Evolutionary conservation across 108 stramenopile species (phyloP).

Genomic region (Nitzschia sp.): DNA sequence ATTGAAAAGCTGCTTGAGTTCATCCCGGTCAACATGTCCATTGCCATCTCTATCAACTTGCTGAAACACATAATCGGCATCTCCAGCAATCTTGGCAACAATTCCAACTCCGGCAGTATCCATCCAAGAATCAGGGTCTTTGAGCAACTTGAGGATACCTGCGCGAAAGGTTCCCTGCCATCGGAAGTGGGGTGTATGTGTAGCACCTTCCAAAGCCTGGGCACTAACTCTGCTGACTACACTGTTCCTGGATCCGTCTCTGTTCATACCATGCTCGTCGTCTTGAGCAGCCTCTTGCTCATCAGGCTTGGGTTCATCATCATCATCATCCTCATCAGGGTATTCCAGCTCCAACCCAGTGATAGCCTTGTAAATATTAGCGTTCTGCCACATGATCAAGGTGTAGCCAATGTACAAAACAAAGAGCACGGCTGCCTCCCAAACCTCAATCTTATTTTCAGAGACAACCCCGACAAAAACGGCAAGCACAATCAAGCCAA

Average conservation of each 20-base stretch:
- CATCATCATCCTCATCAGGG: slow-evolving; percentile 31
- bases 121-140: slow-evolving; percentile 57
- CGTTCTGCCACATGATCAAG: slow-evolving; percentile 73
- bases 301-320: slow-evolving; percentile 3
- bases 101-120: slow-evolving; percentile 75
- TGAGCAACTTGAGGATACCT: slow-evolving; percentile 68
- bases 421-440: slow-evolving; percentile 77
- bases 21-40: slow-evolving; percentile 63
- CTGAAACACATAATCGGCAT: slow-evolving; percentile 69
- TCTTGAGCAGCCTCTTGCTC: slow-evolving; percentile 13
- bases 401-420: slow-evolving; percentile 76
- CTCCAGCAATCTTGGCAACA: slow-evolving; percentile 70
- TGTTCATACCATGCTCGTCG: slow-evolving; percentile 5
- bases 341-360: slow-evolving; percentile 51
- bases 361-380: slow-evolving; percentile 48
- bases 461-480: slow-evolving; percentile 51
- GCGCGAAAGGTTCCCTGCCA: slow-evolving; percentile 76
- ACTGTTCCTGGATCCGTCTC: slow-evolving; percentile 21
- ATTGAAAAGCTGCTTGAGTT: slow-evolving; percentile 62
- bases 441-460: slow-evolving; percentile 52
- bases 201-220: not conserved
- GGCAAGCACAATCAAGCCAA: slow-evolving; percentile 54
- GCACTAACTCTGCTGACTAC: slow-evolving; percentile 18
- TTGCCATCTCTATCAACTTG: slow-evolving; percentile 65
- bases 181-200: slow-evolving; percentile 31